Conservation (phyloP, 768 basidiomycete genomes). For the Agaricus bisporus region DNA sequence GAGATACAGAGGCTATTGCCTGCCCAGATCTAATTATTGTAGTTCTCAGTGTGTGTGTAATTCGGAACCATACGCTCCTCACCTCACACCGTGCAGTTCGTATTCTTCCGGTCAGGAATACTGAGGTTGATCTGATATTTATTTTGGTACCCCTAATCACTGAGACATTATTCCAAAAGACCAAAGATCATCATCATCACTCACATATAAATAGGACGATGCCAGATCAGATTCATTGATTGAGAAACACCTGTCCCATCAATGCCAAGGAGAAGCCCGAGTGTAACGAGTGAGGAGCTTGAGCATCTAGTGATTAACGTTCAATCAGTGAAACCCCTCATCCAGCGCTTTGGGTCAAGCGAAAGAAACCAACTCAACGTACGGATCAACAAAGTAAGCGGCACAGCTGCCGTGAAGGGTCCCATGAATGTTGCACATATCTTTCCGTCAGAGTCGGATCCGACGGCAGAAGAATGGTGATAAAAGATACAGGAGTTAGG, state of each 20-base stretch:
- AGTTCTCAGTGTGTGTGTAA: neutral
- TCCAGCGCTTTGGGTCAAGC: too few relatives aligned
- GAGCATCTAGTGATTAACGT: constrained; percentile 30
- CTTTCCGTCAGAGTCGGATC: constrained; percentile 20
- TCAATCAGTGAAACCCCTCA: neutral
- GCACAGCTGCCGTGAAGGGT: constrained; percentile 54
- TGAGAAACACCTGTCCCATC: constrained; percentile 44
- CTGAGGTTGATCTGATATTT: constrained; percentile 34
- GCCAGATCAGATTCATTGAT: constrained; percentile 46
- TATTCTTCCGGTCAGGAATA: constrained; percentile 34
- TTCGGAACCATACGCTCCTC: constrained; percentile 8
- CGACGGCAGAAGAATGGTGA: neutral
- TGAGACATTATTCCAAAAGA: neutral
- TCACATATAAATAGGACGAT: constrained; percentile 25
- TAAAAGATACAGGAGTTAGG: neutral
- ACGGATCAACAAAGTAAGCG: constrained; percentile 52
- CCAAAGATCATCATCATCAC: neutral
- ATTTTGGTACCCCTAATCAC: constrained; percentile 30
- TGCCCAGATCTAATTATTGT: constrained; percentile 31
- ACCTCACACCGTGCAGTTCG: constrained; percentile 41
- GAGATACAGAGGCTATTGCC: constrained; percentile 37
- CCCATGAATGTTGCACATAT: constrained; percentile 48
- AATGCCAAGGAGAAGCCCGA: constrained; percentile 31
- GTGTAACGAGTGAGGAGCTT: constrained; percentile 33
- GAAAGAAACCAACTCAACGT: constrained; percentile 14